A percentile compares a stretch with the other conserved stretches of the same genome.
Evolutionary conservation across 768 basidiomycete genomes (phyloP).

Genomic region (Mycena rosella): DNA sequence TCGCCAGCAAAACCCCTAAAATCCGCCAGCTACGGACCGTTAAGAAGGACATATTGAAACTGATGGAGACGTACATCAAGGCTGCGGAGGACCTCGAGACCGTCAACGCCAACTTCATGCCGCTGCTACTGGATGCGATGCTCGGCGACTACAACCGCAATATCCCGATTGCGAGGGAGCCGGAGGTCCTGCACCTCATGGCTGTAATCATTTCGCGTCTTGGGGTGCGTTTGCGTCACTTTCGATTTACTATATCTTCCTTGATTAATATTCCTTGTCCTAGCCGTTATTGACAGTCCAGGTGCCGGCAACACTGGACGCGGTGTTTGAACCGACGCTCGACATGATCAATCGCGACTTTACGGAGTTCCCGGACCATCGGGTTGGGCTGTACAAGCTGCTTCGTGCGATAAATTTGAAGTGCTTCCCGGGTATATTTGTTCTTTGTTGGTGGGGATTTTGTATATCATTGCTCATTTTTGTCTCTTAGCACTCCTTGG

Average conservation of each 20-base stretch:
- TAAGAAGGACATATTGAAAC: slow-evolving; percentile 96
- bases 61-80: slow-evolving; percentile 98
- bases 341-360: slow-evolving; percentile 99
- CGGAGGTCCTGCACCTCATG: slow-evolving; percentile 98
- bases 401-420: slow-evolving; percentile 91
- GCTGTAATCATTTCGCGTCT: slow-evolving; percentile 91
- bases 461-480: slow-evolving; percentile 4
- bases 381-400: slow-evolving; percentile 96
- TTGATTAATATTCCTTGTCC: slow-evolving; percentile 1
- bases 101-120: slow-evolving; percentile 92
- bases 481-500: slow-evolving; percentile 75
- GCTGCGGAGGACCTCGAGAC: slow-evolving; percentile 97
- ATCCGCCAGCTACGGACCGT: slow-evolving; percentile 94
- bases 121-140: slow-evolving; percentile 95
- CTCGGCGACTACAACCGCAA: slow-evolving; percentile 96
- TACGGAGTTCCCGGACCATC: slow-evolving; percentile 97
- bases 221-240: slow-evolving; percentile 69
- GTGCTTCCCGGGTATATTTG: slow-evolving; percentile 90
- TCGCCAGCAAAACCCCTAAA: slow-evolving; percentile 98
- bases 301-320: slow-evolving; percentile 94
- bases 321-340: slow-evolving; percentile 96
- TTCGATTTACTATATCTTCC: slow-evolving; percentile 13
- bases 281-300: slow-evolving; percentile 92
- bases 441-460: too few relatives aligned
- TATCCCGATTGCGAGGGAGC: slow-evolving; percentile 92